These are phyloP conservation scores for Otatea glauca DNA, from an alignment of 176 grass and related monocot species.

Conservation along the genomic window DNA sequence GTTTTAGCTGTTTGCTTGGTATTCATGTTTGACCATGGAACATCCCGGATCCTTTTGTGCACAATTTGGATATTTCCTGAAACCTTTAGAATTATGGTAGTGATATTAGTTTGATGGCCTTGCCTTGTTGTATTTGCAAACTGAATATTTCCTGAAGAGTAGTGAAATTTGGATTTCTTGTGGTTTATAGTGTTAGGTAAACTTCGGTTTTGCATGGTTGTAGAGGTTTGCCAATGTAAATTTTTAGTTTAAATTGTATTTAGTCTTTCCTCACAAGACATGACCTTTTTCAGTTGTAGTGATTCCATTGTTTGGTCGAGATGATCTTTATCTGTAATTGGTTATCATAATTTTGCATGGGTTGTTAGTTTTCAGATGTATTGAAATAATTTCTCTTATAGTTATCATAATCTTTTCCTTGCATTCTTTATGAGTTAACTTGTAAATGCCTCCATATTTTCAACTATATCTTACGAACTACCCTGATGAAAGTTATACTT, in stretches of 20 bases:
- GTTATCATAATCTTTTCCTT: not conserved
- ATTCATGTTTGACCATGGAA: not conserved
- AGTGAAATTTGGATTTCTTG: not conserved
- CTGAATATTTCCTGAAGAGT: not conserved
- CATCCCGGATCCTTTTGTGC: not conserved
- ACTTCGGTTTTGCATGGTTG: not conserved
- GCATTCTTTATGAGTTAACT: not conserved
- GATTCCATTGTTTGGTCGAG: not conserved
- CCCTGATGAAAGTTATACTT: not conserved
- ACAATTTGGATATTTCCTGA: not conserved
- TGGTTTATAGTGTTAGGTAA: not conserved
- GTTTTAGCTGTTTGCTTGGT: not conserved
- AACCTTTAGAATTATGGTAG: not conserved
- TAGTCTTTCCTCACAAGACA: not conserved
- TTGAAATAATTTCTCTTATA: not conserved
- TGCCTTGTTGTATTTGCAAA: not conserved
- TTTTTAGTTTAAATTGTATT: not conserved
- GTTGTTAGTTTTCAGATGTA: not conserved
- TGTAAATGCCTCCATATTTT: not conserved
- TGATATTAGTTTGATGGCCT: not conserved
- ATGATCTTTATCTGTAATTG: not conserved
- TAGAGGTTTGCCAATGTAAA: not conserved
- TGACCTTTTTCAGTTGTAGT: not conserved
- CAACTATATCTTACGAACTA: not conserved
- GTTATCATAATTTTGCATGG: not conserved